phyloP scores from a whole-genome alignment of 202 grass and related monocot genomes.

The Digitaria exilis region DNA sequence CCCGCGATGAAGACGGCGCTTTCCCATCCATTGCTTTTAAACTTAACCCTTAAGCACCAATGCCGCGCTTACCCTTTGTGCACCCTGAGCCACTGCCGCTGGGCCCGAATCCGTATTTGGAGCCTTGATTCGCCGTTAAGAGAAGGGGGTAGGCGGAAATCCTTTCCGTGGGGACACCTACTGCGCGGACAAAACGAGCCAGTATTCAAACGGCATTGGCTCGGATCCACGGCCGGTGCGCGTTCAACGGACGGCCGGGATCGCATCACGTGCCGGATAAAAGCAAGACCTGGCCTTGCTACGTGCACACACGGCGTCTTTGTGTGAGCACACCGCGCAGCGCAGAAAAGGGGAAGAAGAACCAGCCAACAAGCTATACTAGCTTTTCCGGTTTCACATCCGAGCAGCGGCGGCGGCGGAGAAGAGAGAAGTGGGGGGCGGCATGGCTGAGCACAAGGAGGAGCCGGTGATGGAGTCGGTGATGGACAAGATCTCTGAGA shows the following conservation, averaged over 20 bases:
- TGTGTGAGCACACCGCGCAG: constrained; percentile 14
- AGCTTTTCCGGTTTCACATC: too few species aligned
- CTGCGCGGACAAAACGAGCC: constrained; percentile 3
- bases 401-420: neutral
- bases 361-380: neutral
- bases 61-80: neutral
- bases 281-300: constrained; percentile 7
- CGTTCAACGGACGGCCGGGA: constrained; percentile 22
- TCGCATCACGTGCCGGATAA: constrained; percentile 25
- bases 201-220: neutral
- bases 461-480: constrained; percentile 58
- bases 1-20: neutral
- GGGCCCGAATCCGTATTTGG: neutral
- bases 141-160: neutral
- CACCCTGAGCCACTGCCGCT: neutral
- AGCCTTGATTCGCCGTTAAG: constrained; percentile 15
- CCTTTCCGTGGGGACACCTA: neutral
- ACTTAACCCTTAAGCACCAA: constrained; percentile 28
- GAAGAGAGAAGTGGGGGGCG: neutral
- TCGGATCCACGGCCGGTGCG: neutral
- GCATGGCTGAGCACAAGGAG: constrained; percentile 92
- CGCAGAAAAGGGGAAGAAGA: neutral
- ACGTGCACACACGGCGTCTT: constrained; percentile 26
- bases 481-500: constrained; percentile 76
- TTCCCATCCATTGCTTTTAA: constrained; percentile 7